Base-by-base conservation (phyloP, 2,329 filamentous ascomycete genomes). In the Chalaropsis thielavioides region DNA sequence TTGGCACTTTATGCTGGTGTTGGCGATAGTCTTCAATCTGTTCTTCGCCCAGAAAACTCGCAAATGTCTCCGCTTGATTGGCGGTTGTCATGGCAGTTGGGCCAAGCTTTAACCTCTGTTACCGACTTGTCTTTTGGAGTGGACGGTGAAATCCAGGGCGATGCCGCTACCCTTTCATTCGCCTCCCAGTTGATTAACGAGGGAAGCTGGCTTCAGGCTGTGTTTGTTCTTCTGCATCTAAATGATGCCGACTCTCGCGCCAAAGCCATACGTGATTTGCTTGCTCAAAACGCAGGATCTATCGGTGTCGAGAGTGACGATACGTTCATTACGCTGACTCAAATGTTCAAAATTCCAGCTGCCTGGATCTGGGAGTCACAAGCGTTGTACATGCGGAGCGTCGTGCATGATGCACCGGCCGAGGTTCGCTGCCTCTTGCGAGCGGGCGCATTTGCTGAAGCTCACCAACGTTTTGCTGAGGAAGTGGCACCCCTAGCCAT, bases 281-380 rank as follows among this genome's bases (percentile, higher is more conserved):
- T 95, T 5, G 84, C 84, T 51, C 83, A 85, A 43, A 88, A 92
- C 72, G 88, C 88, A 1, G 80, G 80, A 35, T 76, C 80, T 19
- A 84, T 95, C 62, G 82, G 85, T 7, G 77, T 80, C 2, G 80
- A 85, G 61, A 79, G 81, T 68, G 72, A 76, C 17, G 80, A 75
- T 63, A 62, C 54, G 40, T 90, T 85, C 74, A 76, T 75, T 11
- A 80, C 81, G 15, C 77, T 94, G 24, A 81, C 81, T 0, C 76
- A 81, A 56, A 83, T 83, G 40, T 82, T 92, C 63, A 82, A 83
- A 68, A 83, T 97, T 51, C 90, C 92, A 0, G 75, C 80, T 1
- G 74, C 81, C 2, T 95, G 92, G 91, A 80, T 97, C 62, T 95
- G 89, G 84, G 84, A 90, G 67, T 90, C 94, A 19, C 89, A 92